Percentiles rank a stretch among this genome's conserved stretches.
These are phyloP conservation scores for Domatiomyces globalis DNA, from an alignment of 2,329 filamentous ascomycete genomes.

Conservation along the genomic window DNA sequence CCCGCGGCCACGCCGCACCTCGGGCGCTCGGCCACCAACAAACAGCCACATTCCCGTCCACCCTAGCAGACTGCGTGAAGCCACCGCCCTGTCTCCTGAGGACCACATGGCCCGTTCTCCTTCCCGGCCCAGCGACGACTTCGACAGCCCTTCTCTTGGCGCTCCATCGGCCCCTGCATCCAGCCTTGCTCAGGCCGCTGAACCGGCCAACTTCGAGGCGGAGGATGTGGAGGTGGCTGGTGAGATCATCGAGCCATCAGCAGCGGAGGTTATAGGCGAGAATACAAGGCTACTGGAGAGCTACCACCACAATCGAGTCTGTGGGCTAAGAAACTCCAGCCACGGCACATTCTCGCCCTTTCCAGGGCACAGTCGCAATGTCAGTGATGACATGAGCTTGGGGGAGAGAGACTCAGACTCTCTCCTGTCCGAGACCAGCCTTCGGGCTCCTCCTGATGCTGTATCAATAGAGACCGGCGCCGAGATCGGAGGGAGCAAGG, in stretches of 20 bases:
- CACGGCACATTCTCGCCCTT: constrained; percentile 67
- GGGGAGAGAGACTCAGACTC: not conserved
- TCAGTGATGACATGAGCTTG: not conserved
- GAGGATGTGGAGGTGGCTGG: constrained; percentile 8
- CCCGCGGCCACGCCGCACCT: not conserved
- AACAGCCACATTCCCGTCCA: constrained; percentile 11
- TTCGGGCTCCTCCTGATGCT: not conserved
- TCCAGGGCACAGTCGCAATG: constrained; percentile 25
- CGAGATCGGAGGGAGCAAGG: constrained; percentile 20
- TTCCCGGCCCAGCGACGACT: constrained; percentile 8
- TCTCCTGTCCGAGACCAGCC: not conserved
- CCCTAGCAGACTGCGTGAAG: constrained; percentile 16
- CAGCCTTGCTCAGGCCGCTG: constrained; percentile 2
- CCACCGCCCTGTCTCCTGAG: constrained; percentile 14
- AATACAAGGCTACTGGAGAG: constrained; percentile 28
- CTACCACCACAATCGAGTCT: constrained; percentile 26
- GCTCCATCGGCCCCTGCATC: constrained; percentile 4
- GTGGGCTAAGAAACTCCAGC: constrained; percentile 38
- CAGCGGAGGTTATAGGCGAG: not conserved
- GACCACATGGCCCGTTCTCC: constrained; percentile 11
- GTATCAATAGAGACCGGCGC: not conserved
- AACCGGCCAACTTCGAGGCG: constrained; percentile 3
- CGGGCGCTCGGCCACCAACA: constrained; percentile 2
- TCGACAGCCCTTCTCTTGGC: not conserved
- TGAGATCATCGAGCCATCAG: constrained; percentile 1